Conservation (phyloP, 129 eudicot species). For the Helichrysum umbraculigerum region DNA sequence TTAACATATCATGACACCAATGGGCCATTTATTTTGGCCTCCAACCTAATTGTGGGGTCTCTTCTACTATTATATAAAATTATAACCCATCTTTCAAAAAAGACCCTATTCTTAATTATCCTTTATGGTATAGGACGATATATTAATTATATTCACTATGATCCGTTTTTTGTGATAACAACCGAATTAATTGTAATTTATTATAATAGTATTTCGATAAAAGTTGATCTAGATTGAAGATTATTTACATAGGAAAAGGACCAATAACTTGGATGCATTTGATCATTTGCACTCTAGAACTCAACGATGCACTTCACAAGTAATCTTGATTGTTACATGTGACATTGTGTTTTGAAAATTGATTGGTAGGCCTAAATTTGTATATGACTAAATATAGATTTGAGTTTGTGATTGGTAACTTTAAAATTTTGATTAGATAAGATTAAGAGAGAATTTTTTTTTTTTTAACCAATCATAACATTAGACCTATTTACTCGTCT, state of each 20-base stretch:
- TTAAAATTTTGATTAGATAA: too few relatives aligned
- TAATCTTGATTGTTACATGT: neutral
- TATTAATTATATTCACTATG: conserved; percentile 13
- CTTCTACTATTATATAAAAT: conserved; percentile 21
- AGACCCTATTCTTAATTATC: neutral
- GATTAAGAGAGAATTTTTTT: too few relatives aligned
- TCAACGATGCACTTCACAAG: neutral
- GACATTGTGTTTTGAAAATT: too few relatives aligned
- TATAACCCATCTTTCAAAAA: conserved; percentile 34
- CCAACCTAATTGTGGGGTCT: conserved; percentile 34
- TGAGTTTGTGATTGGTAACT: too few relatives aligned
- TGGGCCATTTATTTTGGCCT: conserved; percentile 29
- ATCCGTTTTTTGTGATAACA: neutral
- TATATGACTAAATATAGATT: too few relatives aligned
- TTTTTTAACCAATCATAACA: too few relatives aligned
- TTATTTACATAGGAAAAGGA: neutral
- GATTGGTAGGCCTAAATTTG: too few relatives aligned
- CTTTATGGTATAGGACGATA: neutral
- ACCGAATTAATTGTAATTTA: conserved; percentile 13
- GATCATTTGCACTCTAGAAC: neutral
- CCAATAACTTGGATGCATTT: neutral
- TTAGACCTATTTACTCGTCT: too few relatives aligned
- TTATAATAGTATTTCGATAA: neutral
- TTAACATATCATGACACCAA: conserved; percentile 13
- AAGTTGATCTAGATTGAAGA: conserved; percentile 1